phyloP scores from a whole-genome alignment of 108 stramenopile genomes.

The Skeletonema costatum region DNA sequence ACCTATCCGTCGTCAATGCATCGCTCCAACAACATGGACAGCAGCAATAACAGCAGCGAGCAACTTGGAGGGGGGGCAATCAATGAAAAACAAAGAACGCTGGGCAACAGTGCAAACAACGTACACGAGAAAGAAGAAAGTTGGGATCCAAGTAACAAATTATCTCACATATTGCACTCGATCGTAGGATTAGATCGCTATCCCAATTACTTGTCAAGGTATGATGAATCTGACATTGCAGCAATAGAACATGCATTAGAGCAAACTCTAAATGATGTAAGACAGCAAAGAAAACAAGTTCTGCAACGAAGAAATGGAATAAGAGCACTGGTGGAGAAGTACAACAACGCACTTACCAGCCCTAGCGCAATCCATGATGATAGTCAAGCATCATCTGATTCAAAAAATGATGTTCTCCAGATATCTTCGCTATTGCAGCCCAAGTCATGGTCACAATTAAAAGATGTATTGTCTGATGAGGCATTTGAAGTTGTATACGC shows the following conservation, averaged over 20 bases:
- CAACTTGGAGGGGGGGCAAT: conserved; percentile 69
- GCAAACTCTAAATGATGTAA: conserved; percentile 51
- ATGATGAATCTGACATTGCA: conserved; percentile 51
- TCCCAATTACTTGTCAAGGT: conserved; percentile 74
- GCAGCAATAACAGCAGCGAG: neutral
- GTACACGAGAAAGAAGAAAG: neutral
- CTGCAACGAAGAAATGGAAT: conserved; percentile 28
- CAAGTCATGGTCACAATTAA: conserved; percentile 31
- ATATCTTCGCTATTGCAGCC: conserved; percentile 30
- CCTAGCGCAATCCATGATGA: conserved; percentile 11
- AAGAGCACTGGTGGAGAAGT: conserved; percentile 21
- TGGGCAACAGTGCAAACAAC: neutral
- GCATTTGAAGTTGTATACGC: conserved; percentile 37
- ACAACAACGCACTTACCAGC: conserved; percentile 11
- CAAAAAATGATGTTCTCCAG: neutral
- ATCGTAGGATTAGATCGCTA: conserved; percentile 82
- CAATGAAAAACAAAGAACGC: conserved; percentile 74
- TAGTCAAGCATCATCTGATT: conserved; percentile 6
- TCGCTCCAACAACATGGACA: neutral
- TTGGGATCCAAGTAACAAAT: conserved; percentile 50
- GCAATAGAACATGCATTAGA: conserved; percentile 61
- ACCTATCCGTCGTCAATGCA: neutral
- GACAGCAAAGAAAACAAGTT: conserved; percentile 46
- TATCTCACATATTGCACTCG: conserved; percentile 77
- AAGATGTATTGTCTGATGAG: conserved; percentile 20